Evolutionary conservation across 805 yeast species (phyloP), one percentile per base, ranked within the genome.

Genomic region (Candida verbasci): DNA sequence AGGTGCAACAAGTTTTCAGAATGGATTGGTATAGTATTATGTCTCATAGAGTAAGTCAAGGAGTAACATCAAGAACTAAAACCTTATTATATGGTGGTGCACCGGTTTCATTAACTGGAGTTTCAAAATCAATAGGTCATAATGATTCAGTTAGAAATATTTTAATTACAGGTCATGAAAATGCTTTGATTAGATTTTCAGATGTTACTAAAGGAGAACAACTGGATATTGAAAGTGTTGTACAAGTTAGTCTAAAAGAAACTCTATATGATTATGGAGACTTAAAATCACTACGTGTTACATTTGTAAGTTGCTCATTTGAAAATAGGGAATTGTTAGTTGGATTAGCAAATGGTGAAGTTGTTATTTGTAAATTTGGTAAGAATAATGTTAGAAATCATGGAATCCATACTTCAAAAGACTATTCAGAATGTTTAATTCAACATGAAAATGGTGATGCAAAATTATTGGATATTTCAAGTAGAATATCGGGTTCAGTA

Each of bases 131-230:
- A 2, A 35, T 67, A 18, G 72, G 71, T 0, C 35, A 44, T 18
- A 60, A 56, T 29, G 70, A 65, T 8, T 50, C 81, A 3, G 75
- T 74, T 9, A 64, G 64, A 9, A 58, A 50, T 36, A 53, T 67
- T n/a, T 41, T 89, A 28, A 79, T 87, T 1, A 80, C 95, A 0
- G 97, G 97, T 0, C 96, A 93, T 52, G 75, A 80, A 24, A 82
- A 82, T 54, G 97, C 97, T 0, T 74, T 81, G 24, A 76, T 93
- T 0, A 71, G 96, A 37, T 66, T 91, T 8, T 81, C 88, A 79
- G 95, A 91, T 59, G 81, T 87, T 0, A 78, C 94, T 0, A 77
- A 80, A 39, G 83, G 84, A 15, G 96, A 86, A 31, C 56, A 50
- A 17, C 57, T 47, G 33, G 65, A 58, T 17, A 46, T 54, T 8